Evolutionary conservation across 768 basidiomycete species (phyloP), one percentile per base, ranked within the genome.

Genomic region (Rubroboletus satanas): DNA sequence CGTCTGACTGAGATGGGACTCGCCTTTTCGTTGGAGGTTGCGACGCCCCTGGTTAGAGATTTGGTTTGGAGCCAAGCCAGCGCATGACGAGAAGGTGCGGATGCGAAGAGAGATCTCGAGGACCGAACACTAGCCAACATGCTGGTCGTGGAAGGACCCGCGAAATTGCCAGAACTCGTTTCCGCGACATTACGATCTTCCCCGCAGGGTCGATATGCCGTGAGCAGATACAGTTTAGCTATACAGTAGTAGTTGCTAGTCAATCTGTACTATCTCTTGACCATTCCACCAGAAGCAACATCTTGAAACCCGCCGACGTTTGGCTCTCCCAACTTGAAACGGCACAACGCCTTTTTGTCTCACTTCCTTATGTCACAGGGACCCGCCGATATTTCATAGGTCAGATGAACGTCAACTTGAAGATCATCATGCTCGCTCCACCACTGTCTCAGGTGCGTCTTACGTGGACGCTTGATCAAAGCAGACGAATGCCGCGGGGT

Each of bases 11-110:
- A 43, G 10, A 18, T 31, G 17, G 8, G 3, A 58, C 66, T 62
- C 28, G 37, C 66, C 45, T 59, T 49, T 51, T 59, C 64, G 50
- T 45, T 55, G 5, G 66, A 58, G 1, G 60, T 68, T 21, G 65
- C 57, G 17, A 69, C 7, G 21, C 51, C 45, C n/a, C 62, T 64
- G 12, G 52, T 41, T 21, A 51, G 32, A 14, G 35, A 7, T 49
- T 44, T 18, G 0, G 49, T 51, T 44, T 43, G 50, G 49, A 44
- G 39, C 33, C 33, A 49, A 31, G 23, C 29, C 5, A 38, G 10
- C 1, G 45, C 37, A 58, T 8, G 43, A 46, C 54, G 54, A 45
- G 49, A 37, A 14, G 31, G 47, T 33, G 31, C 2, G 9, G 46
- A 58, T 36, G 43, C 32, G 26, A 54, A 11, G 33, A 58, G 39